Conservation (phyloP, 768 basidiomycete species). For the Chalciporus chontae region DNA sequence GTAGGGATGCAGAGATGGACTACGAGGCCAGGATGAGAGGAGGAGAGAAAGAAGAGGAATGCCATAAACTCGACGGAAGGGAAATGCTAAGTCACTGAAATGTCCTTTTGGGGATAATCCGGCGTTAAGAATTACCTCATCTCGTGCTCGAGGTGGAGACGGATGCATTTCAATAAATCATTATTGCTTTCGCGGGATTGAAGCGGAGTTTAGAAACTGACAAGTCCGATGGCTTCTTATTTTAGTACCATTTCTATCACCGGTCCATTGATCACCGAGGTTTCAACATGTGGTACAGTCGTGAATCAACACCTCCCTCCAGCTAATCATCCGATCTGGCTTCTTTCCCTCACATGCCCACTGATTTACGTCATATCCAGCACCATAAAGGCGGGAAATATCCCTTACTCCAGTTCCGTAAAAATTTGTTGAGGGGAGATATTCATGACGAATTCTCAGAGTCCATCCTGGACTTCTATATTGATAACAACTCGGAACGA, state of each 20-base stretch:
- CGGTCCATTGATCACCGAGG: background rate
- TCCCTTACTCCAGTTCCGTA: no score
- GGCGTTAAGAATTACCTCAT: slow-evolving; percentile 19
- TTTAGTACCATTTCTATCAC: no score
- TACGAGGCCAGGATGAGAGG: slow-evolving; percentile 21
- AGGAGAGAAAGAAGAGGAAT: slow-evolving; percentile 22
- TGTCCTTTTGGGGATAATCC: slow-evolving; percentile 24
- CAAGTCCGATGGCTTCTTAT: background rate
- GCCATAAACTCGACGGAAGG: slow-evolving; percentile 12
- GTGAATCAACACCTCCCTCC: background rate
- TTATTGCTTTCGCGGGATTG: slow-evolving; percentile 18
- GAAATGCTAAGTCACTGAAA: background rate
- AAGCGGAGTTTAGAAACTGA: slow-evolving; percentile 9
- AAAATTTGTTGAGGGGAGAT: no score
- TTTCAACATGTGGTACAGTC: background rate
- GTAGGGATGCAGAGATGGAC: slow-evolving; percentile 4
- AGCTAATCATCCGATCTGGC: no score
- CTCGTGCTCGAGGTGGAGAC: no score
- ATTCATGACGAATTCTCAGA: no score
- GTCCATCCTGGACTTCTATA: slow-evolving; percentile 7
- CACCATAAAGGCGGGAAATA: no score
- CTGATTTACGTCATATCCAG: background rate
- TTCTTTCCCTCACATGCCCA: background rate
- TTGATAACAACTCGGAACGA: background rate
- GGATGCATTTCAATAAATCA: slow-evolving; percentile 1